Evolutionary conservation across 768 basidiomycete species (phyloP).

Genomic region (Mycena polygramma): DNA sequence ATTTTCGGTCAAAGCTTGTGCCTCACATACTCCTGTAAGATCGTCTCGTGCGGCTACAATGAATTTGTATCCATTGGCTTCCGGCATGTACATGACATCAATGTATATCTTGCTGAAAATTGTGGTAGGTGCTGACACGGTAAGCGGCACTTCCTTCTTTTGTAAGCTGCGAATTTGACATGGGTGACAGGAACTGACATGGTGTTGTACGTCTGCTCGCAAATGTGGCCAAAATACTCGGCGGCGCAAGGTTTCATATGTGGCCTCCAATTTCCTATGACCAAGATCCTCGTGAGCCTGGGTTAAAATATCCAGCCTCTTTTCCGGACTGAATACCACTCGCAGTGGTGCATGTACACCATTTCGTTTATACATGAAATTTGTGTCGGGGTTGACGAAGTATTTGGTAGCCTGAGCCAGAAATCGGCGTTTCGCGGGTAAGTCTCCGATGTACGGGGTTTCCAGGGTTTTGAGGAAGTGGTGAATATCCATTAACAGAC

Average conservation of each 20-base stretch:
- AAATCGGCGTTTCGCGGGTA: neutral
- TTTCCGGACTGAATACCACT: neutral
- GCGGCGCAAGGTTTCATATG: neutral
- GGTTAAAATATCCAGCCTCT: neutral
- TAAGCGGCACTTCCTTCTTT: constrained; percentile 33
- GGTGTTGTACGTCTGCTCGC: constrained; percentile 38
- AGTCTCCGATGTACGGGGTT: constrained; percentile 1
- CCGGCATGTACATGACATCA: neutral
- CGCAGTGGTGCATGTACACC: neutral
- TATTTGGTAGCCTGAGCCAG: neutral
- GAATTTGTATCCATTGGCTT: neutral
- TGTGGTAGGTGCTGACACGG: neutral
- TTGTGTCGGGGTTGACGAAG: neutral
- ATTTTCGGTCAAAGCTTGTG: neutral
- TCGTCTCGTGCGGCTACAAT: neutral
- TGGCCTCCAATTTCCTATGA: neutral
- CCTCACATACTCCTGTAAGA: neutral
- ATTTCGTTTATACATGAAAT: constrained; percentile 5
- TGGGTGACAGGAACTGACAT: constrained; percentile 43
- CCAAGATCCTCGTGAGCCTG: constrained; percentile 12
- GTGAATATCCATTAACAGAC: neutral
- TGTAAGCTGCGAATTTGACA: constrained; percentile 41
- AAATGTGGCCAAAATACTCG: constrained; percentile 15
- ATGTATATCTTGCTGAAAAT: constrained; percentile 3
- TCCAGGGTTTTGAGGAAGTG: constrained; percentile 10